These are phyloP conservation scores for Bolboschoenus planiculmis DNA, from an alignment of 176 grass and related monocot species.

Conservation along the genomic window DNA sequence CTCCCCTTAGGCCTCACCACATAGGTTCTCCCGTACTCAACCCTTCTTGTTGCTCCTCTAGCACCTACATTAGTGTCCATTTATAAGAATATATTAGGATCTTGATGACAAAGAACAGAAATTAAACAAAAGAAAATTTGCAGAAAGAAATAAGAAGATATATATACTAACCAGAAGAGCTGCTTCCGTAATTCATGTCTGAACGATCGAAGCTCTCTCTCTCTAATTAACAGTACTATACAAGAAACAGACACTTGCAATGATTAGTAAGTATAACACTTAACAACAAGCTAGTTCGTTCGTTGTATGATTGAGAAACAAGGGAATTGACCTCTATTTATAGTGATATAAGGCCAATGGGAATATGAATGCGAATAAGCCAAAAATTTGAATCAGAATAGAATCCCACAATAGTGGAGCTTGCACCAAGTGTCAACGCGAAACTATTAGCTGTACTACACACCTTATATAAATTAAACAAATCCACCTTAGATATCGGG, in stretches of 20 bases:
- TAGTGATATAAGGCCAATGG: constrained; percentile 24
- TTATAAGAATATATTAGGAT: not conserved
- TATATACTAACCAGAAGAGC: constrained; percentile 47
- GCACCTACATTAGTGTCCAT: constrained; percentile 37
- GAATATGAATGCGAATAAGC: constrained; percentile 30
- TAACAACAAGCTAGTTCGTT: not conserved
- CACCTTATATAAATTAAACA: constrained; percentile 10
- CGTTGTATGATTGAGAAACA: constrained; percentile 16
- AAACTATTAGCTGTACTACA: constrained; percentile 21
- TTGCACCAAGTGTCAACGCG: constrained; percentile 13
- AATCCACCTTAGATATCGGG: not conserved
- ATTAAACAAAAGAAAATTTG: constrained; percentile 13
- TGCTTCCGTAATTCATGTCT: constrained; percentile 60
- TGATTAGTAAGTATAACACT: not conserved
- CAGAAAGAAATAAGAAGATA: not conserved
- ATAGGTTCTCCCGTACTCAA: constrained; percentile 82
- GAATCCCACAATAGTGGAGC: constrained; percentile 39
- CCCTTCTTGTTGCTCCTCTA: constrained; percentile 25
- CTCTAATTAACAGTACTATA: too few species aligned
- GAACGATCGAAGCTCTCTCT: constrained; percentile 32
- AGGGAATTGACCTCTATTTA: constrained; percentile 49
- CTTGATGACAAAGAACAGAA: not conserved
- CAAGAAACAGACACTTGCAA: not conserved
- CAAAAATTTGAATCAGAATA: constrained; percentile 50
- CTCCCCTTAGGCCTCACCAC: constrained; percentile 93